Conservation (phyloP, 2,329 filamentous ascomycete species). For the Verticillium tricorpus region DNA sequence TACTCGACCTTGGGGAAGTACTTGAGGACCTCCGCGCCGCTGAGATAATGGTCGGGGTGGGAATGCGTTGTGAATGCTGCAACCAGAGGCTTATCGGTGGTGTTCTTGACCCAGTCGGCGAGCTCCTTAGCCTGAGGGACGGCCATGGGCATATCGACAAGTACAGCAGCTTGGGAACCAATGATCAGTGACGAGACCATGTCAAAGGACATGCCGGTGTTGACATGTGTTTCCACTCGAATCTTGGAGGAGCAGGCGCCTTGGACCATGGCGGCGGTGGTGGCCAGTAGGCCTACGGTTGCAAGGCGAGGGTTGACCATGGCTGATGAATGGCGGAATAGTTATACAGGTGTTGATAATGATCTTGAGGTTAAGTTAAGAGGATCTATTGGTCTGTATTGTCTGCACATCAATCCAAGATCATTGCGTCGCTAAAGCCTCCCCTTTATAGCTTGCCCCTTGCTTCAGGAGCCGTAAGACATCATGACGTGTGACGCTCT, state of each 20-base stretch:
- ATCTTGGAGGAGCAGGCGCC: neutral
- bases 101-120: slow-evolving; percentile 5
- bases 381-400: too few relatives aligned
- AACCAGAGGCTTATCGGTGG: slow-evolving; percentile 7
- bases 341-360: too few relatives aligned
- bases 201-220: slow-evolving; percentile 3
- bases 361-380: too few relatives aligned
- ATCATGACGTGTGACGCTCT: too few relatives aligned
- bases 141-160: slow-evolving; percentile 7
- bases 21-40: slow-evolving; percentile 5
- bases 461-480: too few relatives aligned
- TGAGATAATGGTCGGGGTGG: slow-evolving; percentile 9
- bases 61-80: slow-evolving; percentile 5
- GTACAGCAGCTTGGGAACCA: slow-evolving; percentile 5
- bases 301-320: too few relatives aligned
- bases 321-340: too few relatives aligned
- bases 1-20: slow-evolving; percentile 6
- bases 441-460: too few relatives aligned
- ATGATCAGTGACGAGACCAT: slow-evolving; percentile 8
- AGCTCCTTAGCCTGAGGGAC: neutral
- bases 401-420: too few relatives aligned
- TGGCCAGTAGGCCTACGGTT: too few relatives aligned
- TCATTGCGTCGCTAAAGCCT: too few relatives aligned
- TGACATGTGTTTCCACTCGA: slow-evolving; percentile 3
- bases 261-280: too few relatives aligned